Base-by-base conservation (phyloP, 2,329 filamentous ascomycete species). In the Talaromyces sp. region DNA sequence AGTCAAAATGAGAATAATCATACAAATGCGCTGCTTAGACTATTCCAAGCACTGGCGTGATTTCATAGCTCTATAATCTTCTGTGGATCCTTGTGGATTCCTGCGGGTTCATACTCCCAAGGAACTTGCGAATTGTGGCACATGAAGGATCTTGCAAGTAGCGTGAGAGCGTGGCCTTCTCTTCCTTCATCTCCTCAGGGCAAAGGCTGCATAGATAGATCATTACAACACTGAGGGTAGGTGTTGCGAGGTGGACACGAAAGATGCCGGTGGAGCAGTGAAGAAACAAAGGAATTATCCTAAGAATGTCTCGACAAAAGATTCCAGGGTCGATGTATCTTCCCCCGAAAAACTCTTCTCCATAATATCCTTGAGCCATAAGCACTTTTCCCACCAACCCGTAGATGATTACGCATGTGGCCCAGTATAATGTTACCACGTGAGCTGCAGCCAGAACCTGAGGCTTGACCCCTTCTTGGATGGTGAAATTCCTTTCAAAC, bases 111-210 rank as follows among this genome's bases (percentile, higher is more conserved):
- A 41, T 26, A 26, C 56, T 58, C 17, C n/a, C 56, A 12, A 58
- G 29, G 9, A 58, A 26, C n/a, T 58, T 58, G 8, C 32, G 56
- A 21, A 58, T 58, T 4, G 48, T 41, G 4, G 10, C 12, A 19
- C 56, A 58, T 14, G 19, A 31, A 3, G 56, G 56, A 54, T 58
- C 24, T 29, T 19, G 24, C 32, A 58, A 58, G 35, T 43, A 53
- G 5, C 21, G 17, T 12, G 24, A 31, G 9, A 58, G 35, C 29
- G 46, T 19, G 12, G 8, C 26, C n/a, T 51, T 54, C 24, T 53
- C 50, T 24, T 54, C 9, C 50, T 29, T 24, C 50, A 58, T 54
- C 11, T 35, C 29, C 9, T 14, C 17, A 2, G 48, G 5, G n/a
- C 17, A 35, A n/a, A 58, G 32, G 4, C 19, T 38, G 32, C 10